Evolutionary conservation across 1,284 basidiomycete genomes (phyloP), one percentile per base, ranked within the genome.

Genomic region (Leccinum ponderosum): DNA sequence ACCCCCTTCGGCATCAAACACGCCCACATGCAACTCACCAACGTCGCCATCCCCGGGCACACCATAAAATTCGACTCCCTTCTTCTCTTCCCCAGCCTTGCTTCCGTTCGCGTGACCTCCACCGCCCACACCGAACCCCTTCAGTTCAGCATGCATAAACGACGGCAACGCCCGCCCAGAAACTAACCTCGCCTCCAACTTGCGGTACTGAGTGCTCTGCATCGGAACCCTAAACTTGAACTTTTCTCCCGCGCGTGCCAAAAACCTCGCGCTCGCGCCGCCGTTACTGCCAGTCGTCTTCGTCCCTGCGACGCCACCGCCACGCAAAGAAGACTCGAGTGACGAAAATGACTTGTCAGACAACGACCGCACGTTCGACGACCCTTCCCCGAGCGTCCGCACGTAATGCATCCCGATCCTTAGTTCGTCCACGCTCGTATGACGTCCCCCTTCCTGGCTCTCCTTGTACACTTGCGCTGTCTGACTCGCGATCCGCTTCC

Each of bases 351-450:
- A 87, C 48, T 71, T 73, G 63, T 76, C 69, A 3, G 72, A 76
- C 22, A 48, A 59, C 8, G 85, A 84, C 14, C 77, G 79, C 35
- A 77, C 69, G 63, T 81, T 74, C 6, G 78, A 79, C 1, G 80
- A 76, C 48, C 82, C 81, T 37, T 81, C 85, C 15, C 89, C 89
- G 57, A 91, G 77, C 14, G 86, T 83, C 57, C 83, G 82, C 29
- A 90, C 86, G 64, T 90, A 91, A 65, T 85, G 84, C 65, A 90
- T 80, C 8, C 87, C 87, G 67, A 87, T 81, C 31, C 78, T 80
- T 37, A 92, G 76, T 54, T 88, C 85, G 68, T 90, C 87, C 37
- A 75, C 72, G 72, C 82, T 79, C 69, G 70, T 59, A 29, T 71
- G 68, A 71, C 79, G 70, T 25, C 6, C 47, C 12, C 74, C 69